These are phyloP conservation scores for Paraphoma chrysanthemicola DNA, from an alignment of 2,329 filamentous ascomycete species.

Conservation along the genomic window DNA sequence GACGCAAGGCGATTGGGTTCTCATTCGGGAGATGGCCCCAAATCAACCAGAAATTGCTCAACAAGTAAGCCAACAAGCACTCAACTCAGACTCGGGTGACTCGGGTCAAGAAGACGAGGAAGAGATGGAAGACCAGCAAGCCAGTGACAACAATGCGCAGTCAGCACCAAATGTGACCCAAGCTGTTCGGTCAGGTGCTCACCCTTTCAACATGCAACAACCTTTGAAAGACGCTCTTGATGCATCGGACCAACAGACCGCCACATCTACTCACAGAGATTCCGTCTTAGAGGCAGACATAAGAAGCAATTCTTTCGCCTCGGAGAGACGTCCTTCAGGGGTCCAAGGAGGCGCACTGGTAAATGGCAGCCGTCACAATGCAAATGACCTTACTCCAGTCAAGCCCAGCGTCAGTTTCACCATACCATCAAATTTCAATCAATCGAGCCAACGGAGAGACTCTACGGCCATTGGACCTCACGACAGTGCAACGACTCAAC, in stretches of 20 bases:
- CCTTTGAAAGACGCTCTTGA: slow-evolving; percentile 26
- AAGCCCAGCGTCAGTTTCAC: slow-evolving; percentile 10
- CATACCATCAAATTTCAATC: slow-evolving; percentile 14
- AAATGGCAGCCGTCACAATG: slow-evolving; percentile 11
- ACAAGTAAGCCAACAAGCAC: slow-evolving; percentile 60
- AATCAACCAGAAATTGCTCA: slow-evolving; percentile 70
- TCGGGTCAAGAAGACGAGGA: slow-evolving; percentile 55
- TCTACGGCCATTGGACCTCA: slow-evolving; percentile 27
- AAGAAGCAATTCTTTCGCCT: slow-evolving; percentile 5
- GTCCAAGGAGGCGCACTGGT: slow-evolving; percentile 1
- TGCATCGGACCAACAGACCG: slow-evolving; percentile 11
- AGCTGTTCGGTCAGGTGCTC: slow-evolving; percentile 8
- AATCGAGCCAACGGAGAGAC: slow-evolving; percentile 20
- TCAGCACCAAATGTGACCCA: slow-evolving; percentile 8
- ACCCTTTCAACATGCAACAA: slow-evolving; percentile 18
- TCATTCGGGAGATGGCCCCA: slow-evolving; percentile 70
- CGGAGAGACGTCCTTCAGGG: slow-evolving; percentile 20
- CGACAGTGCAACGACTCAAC: slow-evolving; percentile 29
- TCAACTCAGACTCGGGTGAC: slow-evolving; percentile 53
- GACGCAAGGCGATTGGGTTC: slow-evolving; percentile 69
- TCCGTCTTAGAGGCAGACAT: slow-evolving; percentile 24
- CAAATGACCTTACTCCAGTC: slow-evolving; percentile 6
- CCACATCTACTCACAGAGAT: slow-evolving; percentile 21
- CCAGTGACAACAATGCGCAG: slow-evolving; percentile 12
- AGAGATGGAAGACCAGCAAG: slow-evolving; percentile 37